Evolutionary conservation across 495 filamentous ascomycete genomes (phyloP).

Genomic region (Penicillium diatomitis): DNA sequence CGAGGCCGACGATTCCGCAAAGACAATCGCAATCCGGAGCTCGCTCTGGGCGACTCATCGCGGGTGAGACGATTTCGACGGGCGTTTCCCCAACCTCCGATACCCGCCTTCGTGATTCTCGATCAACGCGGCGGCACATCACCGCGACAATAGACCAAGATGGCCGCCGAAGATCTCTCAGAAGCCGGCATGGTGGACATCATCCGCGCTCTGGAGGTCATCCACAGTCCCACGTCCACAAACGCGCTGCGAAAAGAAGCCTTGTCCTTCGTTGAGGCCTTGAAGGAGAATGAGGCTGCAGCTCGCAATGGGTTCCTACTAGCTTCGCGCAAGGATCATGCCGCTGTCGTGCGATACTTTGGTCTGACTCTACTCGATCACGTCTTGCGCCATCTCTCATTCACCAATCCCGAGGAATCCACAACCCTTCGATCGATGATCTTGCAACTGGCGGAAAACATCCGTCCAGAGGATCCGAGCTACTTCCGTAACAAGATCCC

Average conservation of each 20-base stretch:
- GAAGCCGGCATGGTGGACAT: conserved; percentile 47
- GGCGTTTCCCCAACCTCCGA: too few relatives aligned
- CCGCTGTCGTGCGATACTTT: conserved; percentile 82
- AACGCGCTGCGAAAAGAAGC: conserved; percentile 83
- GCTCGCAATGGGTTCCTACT: conserved; percentile 80
- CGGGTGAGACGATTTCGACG: too few relatives aligned
- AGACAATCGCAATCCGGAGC: too few relatives aligned
- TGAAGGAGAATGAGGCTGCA: conserved; percentile 68
- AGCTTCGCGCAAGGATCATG: conserved; percentile 60
- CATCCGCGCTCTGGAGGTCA: conserved; percentile 71
- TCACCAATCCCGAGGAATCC: conserved; percentile 53
- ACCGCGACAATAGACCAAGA: conserved; percentile 4
- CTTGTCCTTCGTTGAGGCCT: conserved; percentile 68
- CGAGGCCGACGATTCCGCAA: too few relatives aligned
- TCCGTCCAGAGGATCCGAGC: conserved; percentile 62
- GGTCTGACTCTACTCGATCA: conserved; percentile 86
- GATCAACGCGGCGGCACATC: too few relatives aligned
- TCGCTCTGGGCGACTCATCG: too few relatives aligned
- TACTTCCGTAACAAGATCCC: conserved; percentile 91
- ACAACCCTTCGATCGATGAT: conserved; percentile 61
- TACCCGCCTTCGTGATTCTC: too few relatives aligned
- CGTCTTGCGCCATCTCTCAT: conserved; percentile 74
- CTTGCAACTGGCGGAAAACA: conserved; percentile 63
- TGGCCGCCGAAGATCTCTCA: conserved; percentile 34
- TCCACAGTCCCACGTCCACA: conserved; percentile 72